phyloP scores from a whole-genome alignment of 176 grass and related monocot genomes.

The Carex myosuroides region DNA sequence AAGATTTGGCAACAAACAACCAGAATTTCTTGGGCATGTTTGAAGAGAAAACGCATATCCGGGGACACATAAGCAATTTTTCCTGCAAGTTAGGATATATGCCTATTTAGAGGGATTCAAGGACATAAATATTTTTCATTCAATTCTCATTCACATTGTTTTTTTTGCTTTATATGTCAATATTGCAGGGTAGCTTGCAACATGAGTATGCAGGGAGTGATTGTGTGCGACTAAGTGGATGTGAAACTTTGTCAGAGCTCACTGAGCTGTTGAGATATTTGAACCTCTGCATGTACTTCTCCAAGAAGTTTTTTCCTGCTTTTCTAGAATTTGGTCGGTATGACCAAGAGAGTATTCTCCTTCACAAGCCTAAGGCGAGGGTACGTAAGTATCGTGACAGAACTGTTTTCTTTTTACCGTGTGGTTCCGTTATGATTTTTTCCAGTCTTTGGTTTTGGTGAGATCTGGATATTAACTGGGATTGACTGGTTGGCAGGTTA shows the following conservation, averaged over 20 bases:
- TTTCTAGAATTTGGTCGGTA: constrained; percentile 59
- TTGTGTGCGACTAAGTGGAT: constrained; percentile 41
- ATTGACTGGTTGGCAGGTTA: neutral
- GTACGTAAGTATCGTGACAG: constrained; percentile 37
- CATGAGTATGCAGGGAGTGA: constrained; percentile 41
- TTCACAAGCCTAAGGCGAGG: constrained; percentile 57
- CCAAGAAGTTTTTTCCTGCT: constrained; percentile 58
- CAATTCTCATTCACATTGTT: neutral
- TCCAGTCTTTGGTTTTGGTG: neutral
- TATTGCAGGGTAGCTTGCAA: constrained; percentile 50
- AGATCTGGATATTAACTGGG: neutral
- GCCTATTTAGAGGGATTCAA: neutral
- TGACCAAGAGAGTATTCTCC: constrained; percentile 38
- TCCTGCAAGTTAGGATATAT: neutral
- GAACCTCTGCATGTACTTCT: constrained; percentile 61
- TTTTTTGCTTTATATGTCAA: neutral
- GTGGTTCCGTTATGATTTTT: neutral
- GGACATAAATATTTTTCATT: neutral
- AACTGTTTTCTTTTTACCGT: neutral
- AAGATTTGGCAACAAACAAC: neutral
- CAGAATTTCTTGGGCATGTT: neutral
- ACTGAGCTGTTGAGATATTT: constrained; percentile 48
- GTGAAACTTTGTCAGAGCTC: constrained; percentile 41
- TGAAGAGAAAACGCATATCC: neutral
- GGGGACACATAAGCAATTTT: neutral